A percentile compares a stretch with the other conserved stretches of the same genome.
phyloP scores from a whole-genome alignment of 139 green algal genomes.

The Micractinium sp. region DNA sequence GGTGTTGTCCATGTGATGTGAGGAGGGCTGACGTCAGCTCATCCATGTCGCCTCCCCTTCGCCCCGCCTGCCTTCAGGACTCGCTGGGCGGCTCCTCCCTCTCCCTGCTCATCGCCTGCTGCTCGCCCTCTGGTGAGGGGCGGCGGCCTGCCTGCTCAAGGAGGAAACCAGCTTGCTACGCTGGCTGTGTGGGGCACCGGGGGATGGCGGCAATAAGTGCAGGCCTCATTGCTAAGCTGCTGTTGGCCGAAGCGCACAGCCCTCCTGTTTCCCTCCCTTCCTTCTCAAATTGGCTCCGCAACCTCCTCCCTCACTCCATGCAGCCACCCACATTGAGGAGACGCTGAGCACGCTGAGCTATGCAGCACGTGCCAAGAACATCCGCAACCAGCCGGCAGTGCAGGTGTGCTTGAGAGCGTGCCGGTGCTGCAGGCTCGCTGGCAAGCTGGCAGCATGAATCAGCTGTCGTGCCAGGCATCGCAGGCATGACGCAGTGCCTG shows the following conservation, averaged over 20 bases:
- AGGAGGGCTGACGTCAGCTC: background rate
- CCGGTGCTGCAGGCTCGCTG: background rate
- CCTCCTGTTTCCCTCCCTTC: too few species aligned
- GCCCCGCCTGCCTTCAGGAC: slow-evolving; percentile 51
- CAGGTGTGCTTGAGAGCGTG: slow-evolving; percentile 41
- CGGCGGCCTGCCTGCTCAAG: too few species aligned
- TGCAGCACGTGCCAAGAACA: slow-evolving; percentile 89
- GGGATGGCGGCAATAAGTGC: too few species aligned
- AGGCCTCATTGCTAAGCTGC: too few species aligned
- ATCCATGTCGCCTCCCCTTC: too few species aligned
- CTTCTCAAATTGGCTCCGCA: background rate
- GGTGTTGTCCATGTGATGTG: background rate
- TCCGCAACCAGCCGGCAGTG: slow-evolving; percentile 77
- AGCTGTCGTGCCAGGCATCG: too few species aligned
- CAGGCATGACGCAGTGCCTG: background rate
- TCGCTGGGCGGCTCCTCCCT: slow-evolving; percentile 61
- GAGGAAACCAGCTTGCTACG: too few species aligned
- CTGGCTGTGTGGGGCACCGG: too few species aligned
- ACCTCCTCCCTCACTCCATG: background rate
- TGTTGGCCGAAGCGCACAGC: too few species aligned
- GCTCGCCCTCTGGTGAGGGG: slow-evolving; percentile 60
- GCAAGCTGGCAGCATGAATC: background rate
- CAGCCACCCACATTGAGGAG: slow-evolving; percentile 63
- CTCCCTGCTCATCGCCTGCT: slow-evolving; percentile 93
- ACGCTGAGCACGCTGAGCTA: slow-evolving; percentile 91